Percentiles rank a stretch among this genome's conserved stretches.
These are phyloP conservation scores for Microcera coccophila DNA, from an alignment of 2,329 filamentous ascomycete species.

Conservation along the genomic window DNA sequence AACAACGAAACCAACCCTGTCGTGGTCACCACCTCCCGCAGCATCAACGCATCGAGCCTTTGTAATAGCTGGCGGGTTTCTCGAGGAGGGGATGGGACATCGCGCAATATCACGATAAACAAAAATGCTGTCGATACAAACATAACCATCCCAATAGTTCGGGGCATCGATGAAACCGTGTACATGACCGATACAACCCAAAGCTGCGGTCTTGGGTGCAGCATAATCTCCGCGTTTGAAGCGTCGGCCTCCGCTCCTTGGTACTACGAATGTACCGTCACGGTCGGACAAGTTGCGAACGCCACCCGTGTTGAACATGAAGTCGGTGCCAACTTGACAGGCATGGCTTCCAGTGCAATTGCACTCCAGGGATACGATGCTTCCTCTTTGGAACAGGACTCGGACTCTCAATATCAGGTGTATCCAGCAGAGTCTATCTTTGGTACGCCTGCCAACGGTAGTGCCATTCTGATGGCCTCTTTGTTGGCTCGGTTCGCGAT, in stretches of 20 bases:
- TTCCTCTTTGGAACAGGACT: constrained; percentile 14
- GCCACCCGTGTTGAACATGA: constrained; percentile 35
- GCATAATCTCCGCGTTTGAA: constrained; percentile 36
- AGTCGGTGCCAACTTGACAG: constrained; percentile 33
- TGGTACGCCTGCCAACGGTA: constrained; percentile 33
- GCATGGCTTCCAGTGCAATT: constrained; percentile 36
- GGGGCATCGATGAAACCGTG: constrained; percentile 33
- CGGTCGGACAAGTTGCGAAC: constrained; percentile 30
- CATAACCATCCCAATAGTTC: constrained; percentile 23
- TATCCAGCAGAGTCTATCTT: constrained; percentile 41
- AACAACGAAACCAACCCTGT: background rate
- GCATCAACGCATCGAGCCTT: constrained; percentile 15
- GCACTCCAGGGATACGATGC: constrained; percentile 39
- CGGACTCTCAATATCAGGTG: constrained; percentile 28
- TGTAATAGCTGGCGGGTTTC: constrained; percentile 33
- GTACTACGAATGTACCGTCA: constrained; percentile 42
- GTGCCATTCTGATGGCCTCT: constrained; percentile 31
- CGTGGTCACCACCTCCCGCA: background rate
- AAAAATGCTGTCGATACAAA: constrained; percentile 19
- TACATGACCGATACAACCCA: constrained; percentile 32
- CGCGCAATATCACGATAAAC: constrained; percentile 25
- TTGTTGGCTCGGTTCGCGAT: constrained; percentile 36
- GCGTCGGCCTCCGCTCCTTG: constrained; percentile 33
- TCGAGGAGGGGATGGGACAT: constrained; percentile 29
- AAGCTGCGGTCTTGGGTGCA: constrained; percentile 25